Evolutionary conservation across 2,329 filamentous ascomycete genomes (phyloP).

Genomic region (Sporothrix globosa): DNA sequence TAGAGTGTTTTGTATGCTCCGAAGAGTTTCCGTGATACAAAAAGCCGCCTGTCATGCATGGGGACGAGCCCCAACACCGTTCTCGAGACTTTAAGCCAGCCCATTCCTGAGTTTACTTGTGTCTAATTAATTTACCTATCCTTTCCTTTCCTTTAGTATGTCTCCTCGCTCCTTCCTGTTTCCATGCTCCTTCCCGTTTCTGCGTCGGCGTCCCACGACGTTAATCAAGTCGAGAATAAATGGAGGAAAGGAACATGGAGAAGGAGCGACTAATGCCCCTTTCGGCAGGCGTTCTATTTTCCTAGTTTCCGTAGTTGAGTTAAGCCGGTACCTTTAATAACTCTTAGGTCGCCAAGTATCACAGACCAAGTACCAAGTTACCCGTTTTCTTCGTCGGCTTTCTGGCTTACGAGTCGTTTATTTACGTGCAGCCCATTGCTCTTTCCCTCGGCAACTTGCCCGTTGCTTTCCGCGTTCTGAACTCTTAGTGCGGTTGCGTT

Average conservation of each 20-base stretch:
- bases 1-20: neutral
- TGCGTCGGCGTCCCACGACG: constrained; percentile 22
- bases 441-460: neutral
- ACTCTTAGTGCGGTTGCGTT: constrained; percentile 18
- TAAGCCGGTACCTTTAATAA: neutral
- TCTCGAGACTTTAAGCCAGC: neutral
- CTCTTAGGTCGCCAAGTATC: neutral
- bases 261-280: neutral
- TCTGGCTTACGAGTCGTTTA: constrained; percentile 1
- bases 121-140: neutral
- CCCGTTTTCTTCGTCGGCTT: neutral
- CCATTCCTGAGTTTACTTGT: neutral
- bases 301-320: too few species aligned
- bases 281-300: constrained; percentile 18
- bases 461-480: constrained; percentile 14
- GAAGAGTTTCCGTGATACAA: constrained; percentile 12
- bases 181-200: constrained; percentile 8
- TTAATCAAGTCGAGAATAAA: constrained; percentile 18
- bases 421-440: neutral
- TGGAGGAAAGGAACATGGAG: neutral
- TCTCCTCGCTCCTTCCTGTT: neutral
- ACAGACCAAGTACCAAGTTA: neutral
- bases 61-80: neutral
- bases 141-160: neutral
- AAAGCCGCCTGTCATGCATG: constrained; percentile 6